Conservation (phyloP, 208 protist genomes). For the Acanthamoeba sp. region DNA sequence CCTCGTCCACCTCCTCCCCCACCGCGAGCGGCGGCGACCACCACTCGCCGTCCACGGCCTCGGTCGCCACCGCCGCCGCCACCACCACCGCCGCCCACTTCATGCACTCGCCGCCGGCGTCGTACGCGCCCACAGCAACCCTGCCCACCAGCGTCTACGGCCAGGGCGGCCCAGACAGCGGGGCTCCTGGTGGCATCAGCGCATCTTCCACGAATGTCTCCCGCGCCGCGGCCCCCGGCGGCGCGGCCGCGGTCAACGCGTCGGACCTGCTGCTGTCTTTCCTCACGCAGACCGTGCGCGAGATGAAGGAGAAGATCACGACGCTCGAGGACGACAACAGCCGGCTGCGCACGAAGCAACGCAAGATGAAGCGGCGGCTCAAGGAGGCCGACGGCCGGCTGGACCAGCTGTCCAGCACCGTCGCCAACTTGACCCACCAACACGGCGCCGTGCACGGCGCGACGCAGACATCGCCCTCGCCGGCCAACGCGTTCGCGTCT, state of each 20-base stretch:
- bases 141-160: neutral
- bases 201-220: too few relatives aligned
- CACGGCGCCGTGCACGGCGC: too few relatives aligned
- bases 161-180: too few relatives aligned
- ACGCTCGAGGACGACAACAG: neutral
- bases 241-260: neutral
- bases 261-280: conserved; percentile 26
- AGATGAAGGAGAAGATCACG: conserved; percentile 42
- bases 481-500: too few relatives aligned
- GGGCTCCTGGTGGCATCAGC: too few relatives aligned
- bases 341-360: neutral
- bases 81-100: neutral
- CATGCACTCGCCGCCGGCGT: neutral
- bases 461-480: neutral
- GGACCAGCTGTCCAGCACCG: conserved; percentile 13
- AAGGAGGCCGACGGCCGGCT: conserved; percentile 15
- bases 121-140: neutral
- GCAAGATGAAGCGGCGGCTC: conserved; percentile 5
- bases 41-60: neutral
- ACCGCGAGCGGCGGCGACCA: neutral
- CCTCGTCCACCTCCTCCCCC: neutral
- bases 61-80: neutral
- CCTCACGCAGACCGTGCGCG: conserved; percentile 19
- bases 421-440: neutral
- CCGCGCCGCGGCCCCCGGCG: too few relatives aligned